phyloP scores from a whole-genome alignment of 2,329 filamentous ascomycete species.

The Cytospora schulzeri region DNA sequence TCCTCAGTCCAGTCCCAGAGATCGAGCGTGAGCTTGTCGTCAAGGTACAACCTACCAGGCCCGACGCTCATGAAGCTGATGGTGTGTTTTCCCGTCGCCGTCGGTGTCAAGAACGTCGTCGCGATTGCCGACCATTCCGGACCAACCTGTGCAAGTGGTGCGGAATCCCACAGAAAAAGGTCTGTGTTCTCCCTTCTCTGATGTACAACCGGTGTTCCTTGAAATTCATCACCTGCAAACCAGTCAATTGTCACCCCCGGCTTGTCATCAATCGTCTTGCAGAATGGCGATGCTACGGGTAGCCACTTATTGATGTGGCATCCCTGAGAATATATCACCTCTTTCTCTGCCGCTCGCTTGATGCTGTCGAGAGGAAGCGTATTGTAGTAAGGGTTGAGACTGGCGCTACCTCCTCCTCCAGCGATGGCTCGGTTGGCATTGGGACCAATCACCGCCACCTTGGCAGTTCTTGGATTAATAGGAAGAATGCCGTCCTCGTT shows the following conservation, averaged over 20 bases:
- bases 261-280: conserved; percentile 57
- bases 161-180: conserved; percentile 71
- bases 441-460: conserved; percentile 67
- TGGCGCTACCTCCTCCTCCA: conserved; percentile 69
- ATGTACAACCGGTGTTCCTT: conserved; percentile 57
- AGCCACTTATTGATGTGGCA: conserved; percentile 68
- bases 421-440: conserved; percentile 69
- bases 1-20: conserved; percentile 71
- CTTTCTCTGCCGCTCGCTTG: conserved; percentile 52
- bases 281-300: conserved; percentile 62
- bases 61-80: conserved; percentile 70
- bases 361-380: conserved; percentile 67
- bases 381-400: conserved; percentile 69
- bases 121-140: conserved; percentile 67
- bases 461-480: conserved; percentile 55
- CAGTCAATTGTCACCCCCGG: conserved; percentile 66
- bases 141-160: conserved; percentile 59
- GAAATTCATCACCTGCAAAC: conserved; percentile 64
- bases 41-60: conserved; percentile 61
- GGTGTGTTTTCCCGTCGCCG: conserved; percentile 62
- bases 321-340: conserved; percentile 62
- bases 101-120: conserved; percentile 61
- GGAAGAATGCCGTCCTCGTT: conserved; percentile 63
- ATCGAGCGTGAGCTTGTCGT: conserved; percentile 62
- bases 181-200: conserved; percentile 66